These are phyloP conservation scores for Pestalotiopsis sp. DNA, from an alignment of 2,329 filamentous ascomycete species.

Conservation along the genomic window DNA sequence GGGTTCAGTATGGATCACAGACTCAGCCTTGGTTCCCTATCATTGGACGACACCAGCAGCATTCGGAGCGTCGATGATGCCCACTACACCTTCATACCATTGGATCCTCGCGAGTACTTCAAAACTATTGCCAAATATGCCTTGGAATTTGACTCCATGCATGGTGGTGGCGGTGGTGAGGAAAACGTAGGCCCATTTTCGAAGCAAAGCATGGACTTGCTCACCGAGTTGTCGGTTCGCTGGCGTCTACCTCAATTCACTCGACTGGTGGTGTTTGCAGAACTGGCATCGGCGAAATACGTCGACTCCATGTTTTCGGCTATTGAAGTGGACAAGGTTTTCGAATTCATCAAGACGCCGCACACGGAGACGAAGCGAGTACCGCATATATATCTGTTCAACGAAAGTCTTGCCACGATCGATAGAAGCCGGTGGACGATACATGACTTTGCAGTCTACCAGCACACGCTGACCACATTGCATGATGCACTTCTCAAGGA, in stretches of 20 bases:
- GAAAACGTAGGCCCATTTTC: conserved; percentile 63
- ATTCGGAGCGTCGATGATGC: conserved; percentile 62
- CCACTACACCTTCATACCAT: conserved; percentile 86
- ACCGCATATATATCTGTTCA: conserved; percentile 55
- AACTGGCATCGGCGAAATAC: conserved; percentile 84
- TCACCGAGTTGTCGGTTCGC: conserved; percentile 82
- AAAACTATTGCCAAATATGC: conserved; percentile 80
- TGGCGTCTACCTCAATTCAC: conserved; percentile 90
- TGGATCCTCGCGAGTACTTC: conserved; percentile 81
- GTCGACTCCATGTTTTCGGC: conserved; percentile 79
- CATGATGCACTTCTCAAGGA: conserved; percentile 85
- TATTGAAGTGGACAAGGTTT: conserved; percentile 80
- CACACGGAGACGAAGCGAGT: conserved; percentile 67
- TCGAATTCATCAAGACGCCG: conserved; percentile 78
- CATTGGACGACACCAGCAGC: conserved; percentile 56
- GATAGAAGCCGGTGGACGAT: conserved; percentile 68
- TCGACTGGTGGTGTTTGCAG: conserved; percentile 78
- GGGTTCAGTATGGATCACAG: conserved; percentile 64
- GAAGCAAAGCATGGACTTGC: conserved; percentile 76
- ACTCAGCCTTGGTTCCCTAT: conserved; percentile 68
- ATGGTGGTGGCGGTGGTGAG: conserved; percentile 55
- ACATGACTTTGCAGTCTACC: conserved; percentile 71
- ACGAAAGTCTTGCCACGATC: conserved; percentile 55
- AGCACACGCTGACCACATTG: conserved; percentile 72
- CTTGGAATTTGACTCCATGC: conserved; percentile 65